These are phyloP conservation scores for Leccinum pellstonianum DNA, from an alignment of 768 basidiomycete genomes.

Conservation along the genomic window DNA sequence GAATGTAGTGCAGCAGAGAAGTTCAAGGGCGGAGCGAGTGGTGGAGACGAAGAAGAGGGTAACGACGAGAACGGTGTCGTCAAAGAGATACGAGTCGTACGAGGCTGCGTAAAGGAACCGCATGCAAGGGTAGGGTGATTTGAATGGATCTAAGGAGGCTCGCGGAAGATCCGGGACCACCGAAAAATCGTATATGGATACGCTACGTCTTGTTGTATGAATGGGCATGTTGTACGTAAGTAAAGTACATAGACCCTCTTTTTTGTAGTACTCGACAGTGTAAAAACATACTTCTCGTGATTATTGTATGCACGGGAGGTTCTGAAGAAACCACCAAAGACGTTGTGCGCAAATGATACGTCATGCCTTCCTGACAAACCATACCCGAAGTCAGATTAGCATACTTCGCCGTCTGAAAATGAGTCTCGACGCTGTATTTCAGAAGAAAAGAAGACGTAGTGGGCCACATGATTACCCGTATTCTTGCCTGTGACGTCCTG, in stretches of 20 bases:
- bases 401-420: too few relatives aligned
- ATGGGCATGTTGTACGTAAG: background rate
- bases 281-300: background rate
- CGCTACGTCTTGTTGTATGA: background rate
- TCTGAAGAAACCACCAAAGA: background rate
- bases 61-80: conserved; percentile 45
- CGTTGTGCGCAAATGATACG: background rate
- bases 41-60: conserved; percentile 54
- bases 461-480: too few relatives aligned
- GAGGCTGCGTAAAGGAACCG: background rate
- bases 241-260: conserved; percentile 4
- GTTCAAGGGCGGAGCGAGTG: conserved; percentile 49
- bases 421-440: too few relatives aligned
- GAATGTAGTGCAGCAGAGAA: background rate
- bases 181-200: background rate
- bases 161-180: background rate
- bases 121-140: background rate
- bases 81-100: conserved; percentile 57
- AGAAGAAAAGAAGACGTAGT: too few relatives aligned
- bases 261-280: background rate
- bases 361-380: background rate
- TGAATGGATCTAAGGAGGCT: background rate
- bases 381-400: background rate
- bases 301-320: background rate
- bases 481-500: too few relatives aligned